These are phyloP conservation scores for Lasiodiplodia citricola DNA, from an alignment of 2,329 filamentous ascomycete genomes.

Conservation along the genomic window DNA sequence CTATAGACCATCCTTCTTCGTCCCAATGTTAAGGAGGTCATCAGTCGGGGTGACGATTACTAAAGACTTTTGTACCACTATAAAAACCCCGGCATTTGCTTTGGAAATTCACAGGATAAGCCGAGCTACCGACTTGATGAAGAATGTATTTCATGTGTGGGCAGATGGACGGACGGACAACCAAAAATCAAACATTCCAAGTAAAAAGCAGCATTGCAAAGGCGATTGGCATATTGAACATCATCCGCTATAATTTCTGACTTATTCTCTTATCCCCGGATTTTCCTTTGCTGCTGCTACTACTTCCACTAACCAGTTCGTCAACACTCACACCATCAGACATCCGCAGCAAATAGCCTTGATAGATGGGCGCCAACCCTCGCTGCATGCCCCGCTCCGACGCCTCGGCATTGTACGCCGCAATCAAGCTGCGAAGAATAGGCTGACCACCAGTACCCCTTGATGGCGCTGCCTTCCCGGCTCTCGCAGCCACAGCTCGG, in stretches of 20 bases:
- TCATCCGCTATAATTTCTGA: background rate
- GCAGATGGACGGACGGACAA: background rate
- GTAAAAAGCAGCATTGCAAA: background rate
- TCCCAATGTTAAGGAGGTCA: slow-evolving; percentile 75
- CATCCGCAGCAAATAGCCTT: slow-evolving; percentile 21
- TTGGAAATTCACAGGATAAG: background rate
- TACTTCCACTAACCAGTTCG: background rate
- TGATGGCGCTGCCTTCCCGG: background rate
- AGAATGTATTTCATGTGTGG: background rate
- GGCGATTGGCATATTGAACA: background rate
- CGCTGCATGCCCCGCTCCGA: background rate
- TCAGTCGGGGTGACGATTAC: slow-evolving; percentile 85
- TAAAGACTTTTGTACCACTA: slow-evolving; percentile 46
- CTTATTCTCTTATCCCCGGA: background rate
- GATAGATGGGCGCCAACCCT: slow-evolving; percentile 15
- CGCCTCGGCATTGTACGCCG: slow-evolving; percentile 10
- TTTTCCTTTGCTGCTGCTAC: background rate
- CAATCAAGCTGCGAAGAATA: slow-evolving; percentile 11
- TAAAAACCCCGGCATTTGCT: background rate
- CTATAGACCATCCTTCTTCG: slow-evolving; percentile 71
- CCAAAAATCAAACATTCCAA: background rate
- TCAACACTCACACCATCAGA: slow-evolving; percentile 14
- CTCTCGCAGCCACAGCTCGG: slow-evolving; percentile 13
- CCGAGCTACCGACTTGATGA: background rate
- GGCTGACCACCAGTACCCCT: background rate